A percentile compares a stretch with the other conserved stretches of the same genome.
Evolutionary conservation across 1,139 yeast genomes (phyloP).

Genomic region (Suhomyces wounanorum): DNA sequence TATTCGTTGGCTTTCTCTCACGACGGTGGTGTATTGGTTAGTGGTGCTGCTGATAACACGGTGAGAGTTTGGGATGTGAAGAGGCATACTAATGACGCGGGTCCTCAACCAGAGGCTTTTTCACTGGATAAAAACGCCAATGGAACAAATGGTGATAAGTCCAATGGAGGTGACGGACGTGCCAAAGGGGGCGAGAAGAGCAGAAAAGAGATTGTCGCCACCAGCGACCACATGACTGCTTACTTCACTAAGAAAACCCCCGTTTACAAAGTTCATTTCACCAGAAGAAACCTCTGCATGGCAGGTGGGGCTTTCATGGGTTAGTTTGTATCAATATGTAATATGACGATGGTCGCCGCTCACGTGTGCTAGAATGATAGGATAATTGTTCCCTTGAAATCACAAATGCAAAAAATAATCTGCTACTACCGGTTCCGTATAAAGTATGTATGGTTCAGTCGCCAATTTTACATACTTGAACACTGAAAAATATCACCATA

Average conservation of each 20-base stretch:
- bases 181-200: constrained; percentile 35
- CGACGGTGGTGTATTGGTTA: constrained; percentile 86
- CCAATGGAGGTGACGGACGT: constrained; percentile 16
- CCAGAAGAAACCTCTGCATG: constrained; percentile 84
- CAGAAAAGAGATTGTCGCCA: constrained; percentile 73
- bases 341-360: background rate
- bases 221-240: constrained; percentile 89
- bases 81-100: constrained; percentile 77
- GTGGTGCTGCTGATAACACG: constrained; percentile 91
- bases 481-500: background rate
- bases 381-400: background rate
- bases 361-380: background rate
- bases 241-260: constrained; percentile 94
- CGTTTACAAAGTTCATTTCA: constrained; percentile 88
- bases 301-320: constrained; percentile 82
- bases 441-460: background rate
- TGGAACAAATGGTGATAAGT: constrained; percentile 13
- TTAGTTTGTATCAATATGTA: constrained; percentile 6
- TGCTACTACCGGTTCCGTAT: background rate
- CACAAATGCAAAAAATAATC: background rate
- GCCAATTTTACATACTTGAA: background rate
- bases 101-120: constrained; percentile 79
- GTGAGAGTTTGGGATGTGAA: constrained; percentile 96
- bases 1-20: constrained; percentile 83
- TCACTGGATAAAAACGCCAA: constrained; percentile 27